Conservation (phyloP, 116 monocot species). For the Trichopus zeylanicus region DNA sequence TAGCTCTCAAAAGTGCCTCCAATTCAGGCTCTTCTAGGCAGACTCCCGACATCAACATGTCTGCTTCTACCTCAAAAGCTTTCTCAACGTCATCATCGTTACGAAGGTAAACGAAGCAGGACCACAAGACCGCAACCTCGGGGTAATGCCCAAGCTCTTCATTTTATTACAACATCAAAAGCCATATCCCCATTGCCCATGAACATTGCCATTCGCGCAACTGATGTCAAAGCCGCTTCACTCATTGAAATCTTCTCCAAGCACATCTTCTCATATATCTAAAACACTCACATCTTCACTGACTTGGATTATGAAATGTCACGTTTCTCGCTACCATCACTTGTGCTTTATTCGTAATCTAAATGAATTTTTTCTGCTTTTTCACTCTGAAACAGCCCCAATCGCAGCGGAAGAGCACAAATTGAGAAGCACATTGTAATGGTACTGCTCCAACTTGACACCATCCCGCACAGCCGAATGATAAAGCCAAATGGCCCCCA, state of each 20-base stretch:
- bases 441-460: slow-evolving; percentile 47
- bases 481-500: slow-evolving; percentile 52
- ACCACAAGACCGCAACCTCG: slow-evolving; percentile 58
- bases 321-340: neutral
- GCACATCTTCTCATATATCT: slow-evolving; percentile 68
- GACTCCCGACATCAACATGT: slow-evolving; percentile 55
- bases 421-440: slow-evolving; percentile 76
- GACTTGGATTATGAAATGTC: slow-evolving; percentile 23
- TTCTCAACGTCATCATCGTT: slow-evolving; percentile 43
- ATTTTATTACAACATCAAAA: slow-evolving; percentile 56
- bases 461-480: slow-evolving; percentile 33
- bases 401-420: slow-evolving; percentile 67
- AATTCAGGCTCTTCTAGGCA: slow-evolving; percentile 66
- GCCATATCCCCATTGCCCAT: slow-evolving; percentile 61
- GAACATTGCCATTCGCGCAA: slow-evolving; percentile 65
- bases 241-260: slow-evolving; percentile 35
- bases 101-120: slow-evolving; percentile 50
- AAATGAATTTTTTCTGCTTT: neutral
- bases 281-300: slow-evolving; percentile 52
- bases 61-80: slow-evolving; percentile 64
- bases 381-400: slow-evolving; percentile 21
- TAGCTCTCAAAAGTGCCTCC: slow-evolving; percentile 50
- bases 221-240: slow-evolving; percentile 71
- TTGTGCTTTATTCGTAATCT: neutral
- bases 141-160: slow-evolving; percentile 29